Evolutionary conservation across 208 protist genomes (phyloP), one percentile per base, ranked within the genome.

Genomic region (Endotrypanum monterogeii): DNA sequence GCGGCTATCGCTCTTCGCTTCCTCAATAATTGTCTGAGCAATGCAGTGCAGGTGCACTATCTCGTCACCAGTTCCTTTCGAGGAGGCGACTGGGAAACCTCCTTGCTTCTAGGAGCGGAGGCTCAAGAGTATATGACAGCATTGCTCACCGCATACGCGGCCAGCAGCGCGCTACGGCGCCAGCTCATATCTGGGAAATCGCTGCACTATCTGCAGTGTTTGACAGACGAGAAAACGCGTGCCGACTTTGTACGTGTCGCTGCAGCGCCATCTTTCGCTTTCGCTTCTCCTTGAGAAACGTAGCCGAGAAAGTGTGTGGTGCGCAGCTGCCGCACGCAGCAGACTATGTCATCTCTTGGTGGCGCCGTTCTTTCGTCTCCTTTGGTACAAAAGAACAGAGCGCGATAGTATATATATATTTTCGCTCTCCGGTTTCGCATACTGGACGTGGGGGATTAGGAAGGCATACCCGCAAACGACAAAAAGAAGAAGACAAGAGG

Each of bases 151-250:
- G 84, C 82, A 67, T 96, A 90, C 73, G 72, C 75, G 1, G 51
- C 78, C 20, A 93, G 74, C 62, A 56, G 72, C 50, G 74, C 74
- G 3, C 70, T 91, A 37, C 86, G 90, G 8, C 51, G 61, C 35
- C 83, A 78, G 32, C 62, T 96, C 5, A 51, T 57, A 25, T 88
- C 83, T 6, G 78, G 73, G 20, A 70, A 77, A 18, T 82, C 80
- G 5, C 66, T 96, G 30, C 82, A 89, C 48, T 94, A 85, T 68
- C 78, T 96, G 28, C 82, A 90, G 71, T 94, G 90, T 76, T 80
- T 96, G 35, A 93, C 83, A 2, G 84, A 92, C 35, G 84, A 74
- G 20, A 74, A 67, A 0, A 81, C 66, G 1, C 87, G 89, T 11
- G 71, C 73, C 0, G 88, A 94, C 65, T 94, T 96, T 81, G 62